Conservation (phyloP, 1,284 basidiomycete genomes). For the Puccinia coronata region DNA sequence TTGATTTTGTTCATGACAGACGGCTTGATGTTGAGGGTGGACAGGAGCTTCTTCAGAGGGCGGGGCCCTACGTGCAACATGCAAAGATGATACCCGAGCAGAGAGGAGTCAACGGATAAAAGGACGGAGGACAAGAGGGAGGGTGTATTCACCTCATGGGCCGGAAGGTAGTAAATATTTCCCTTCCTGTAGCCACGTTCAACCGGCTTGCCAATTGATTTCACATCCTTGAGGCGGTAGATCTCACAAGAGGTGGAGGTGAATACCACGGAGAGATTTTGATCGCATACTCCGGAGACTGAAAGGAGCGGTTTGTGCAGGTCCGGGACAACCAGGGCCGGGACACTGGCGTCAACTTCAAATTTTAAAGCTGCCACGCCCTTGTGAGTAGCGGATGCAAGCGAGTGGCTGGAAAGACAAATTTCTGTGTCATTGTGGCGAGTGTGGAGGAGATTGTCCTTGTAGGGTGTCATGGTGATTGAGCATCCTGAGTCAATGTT, state of each 20-base stretch:
- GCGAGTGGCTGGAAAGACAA: not conserved
- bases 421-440: not conserved
- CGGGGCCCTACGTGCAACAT: constrained; percentile 6
- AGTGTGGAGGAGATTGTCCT: not conserved
- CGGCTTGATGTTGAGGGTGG: constrained; percentile 19
- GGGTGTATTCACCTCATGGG: not conserved
- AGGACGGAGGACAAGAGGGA: not conserved
- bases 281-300: too few species aligned
- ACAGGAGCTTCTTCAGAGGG: not conserved
- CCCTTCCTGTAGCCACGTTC: not conserved
- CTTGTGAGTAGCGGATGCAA: not conserved
- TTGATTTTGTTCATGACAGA: too few species aligned
- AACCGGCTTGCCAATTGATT: too few species aligned
- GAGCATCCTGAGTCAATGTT: not conserved
- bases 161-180: constrained; percentile 6
- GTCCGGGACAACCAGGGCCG: not conserved
- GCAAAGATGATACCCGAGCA: not conserved
- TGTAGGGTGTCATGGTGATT: not conserved
- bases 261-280: not conserved
- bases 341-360: not conserved
- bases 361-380: not conserved
- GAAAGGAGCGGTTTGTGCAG: constrained; percentile 1
- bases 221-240: not conserved
- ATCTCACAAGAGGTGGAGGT: not conserved
- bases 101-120: not conserved